A percentile compares a stretch with the other conserved stretches of the same genome.
phyloP scores from a whole-genome alignment of 1,284 basidiomycete genomes.

The Farysia itapuensis region DNA sequence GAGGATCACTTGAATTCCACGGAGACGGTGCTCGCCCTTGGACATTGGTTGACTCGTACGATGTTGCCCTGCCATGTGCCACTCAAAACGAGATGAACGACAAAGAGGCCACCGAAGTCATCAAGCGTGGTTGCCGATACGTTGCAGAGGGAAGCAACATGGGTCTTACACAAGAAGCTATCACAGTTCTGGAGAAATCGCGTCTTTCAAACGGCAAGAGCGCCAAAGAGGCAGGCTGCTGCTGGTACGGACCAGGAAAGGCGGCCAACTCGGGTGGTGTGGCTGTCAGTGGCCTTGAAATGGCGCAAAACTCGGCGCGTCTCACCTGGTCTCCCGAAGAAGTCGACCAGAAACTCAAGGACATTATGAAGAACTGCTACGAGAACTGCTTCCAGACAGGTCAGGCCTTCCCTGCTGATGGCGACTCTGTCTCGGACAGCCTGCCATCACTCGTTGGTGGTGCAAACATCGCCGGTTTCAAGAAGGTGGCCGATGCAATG shows the following conservation, averaged over 20 bases:
- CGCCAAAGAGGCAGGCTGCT: constrained; percentile 39
- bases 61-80: constrained; percentile 75
- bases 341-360: constrained; percentile 73
- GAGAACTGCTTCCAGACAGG: constrained; percentile 69
- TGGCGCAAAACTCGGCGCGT: constrained; percentile 70
- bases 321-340: constrained; percentile 70
- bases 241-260: constrained; percentile 49
- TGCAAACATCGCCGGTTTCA: constrained; percentile 76
- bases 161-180: constrained; percentile 66
- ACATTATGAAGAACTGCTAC: constrained; percentile 75
- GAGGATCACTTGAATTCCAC: constrained; percentile 36
- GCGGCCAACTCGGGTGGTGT: constrained; percentile 59
- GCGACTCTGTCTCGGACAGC: constrained; percentile 52
- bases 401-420: constrained; percentile 67
- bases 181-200: constrained; percentile 72
- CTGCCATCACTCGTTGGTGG: constrained; percentile 69
- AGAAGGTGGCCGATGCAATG: constrained; percentile 53
- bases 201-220: constrained; percentile 61
- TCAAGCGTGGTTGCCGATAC: constrained; percentile 72
- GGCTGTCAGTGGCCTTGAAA: constrained; percentile 72
- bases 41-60: constrained; percentile 69
- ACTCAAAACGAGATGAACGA: constrained; percentile 77
- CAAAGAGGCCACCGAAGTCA: constrained; percentile 72
- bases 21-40: constrained; percentile 68
- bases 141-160: constrained; percentile 75